Evolutionary conservation across 139 green algal genomes (phyloP).

Genomic region (Picocystis salinarum): DNA sequence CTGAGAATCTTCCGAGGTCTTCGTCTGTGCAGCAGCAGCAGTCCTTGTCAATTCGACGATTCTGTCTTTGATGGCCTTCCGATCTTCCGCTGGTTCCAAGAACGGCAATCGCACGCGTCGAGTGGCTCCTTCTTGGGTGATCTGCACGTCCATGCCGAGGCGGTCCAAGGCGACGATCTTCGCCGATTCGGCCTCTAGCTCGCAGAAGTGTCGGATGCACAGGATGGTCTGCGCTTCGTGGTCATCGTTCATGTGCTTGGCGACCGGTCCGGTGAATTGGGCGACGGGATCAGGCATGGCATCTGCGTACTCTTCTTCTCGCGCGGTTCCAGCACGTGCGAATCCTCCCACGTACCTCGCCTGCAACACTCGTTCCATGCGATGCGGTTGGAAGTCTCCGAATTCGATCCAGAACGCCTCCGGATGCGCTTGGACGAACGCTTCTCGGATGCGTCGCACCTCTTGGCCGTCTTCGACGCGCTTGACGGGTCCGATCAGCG

Average conservation of each 20-base stretch:
- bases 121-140: slow-evolving; percentile 8
- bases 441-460: slow-evolving; percentile 13
- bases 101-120: slow-evolving; percentile 21
- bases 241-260: slow-evolving; percentile 67
- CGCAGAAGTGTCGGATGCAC: slow-evolving; percentile 40
- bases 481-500: slow-evolving; percentile 20
- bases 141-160: slow-evolving; percentile 36
- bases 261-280: slow-evolving; percentile 42
- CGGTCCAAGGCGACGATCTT: slow-evolving; percentile 44
- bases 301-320: slow-evolving; percentile 24
- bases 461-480: slow-evolving; percentile 19
- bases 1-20: too few relatives aligned
- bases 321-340: slow-evolving; percentile 24
- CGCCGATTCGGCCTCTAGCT: slow-evolving; percentile 26
- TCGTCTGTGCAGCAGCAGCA: too few relatives aligned
- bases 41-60: slow-evolving; percentile 52
- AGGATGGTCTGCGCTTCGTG: slow-evolving; percentile 21
- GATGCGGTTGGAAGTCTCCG: slow-evolving; percentile 40
- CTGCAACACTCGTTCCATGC: slow-evolving; percentile 22
- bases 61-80: slow-evolving; percentile 40
- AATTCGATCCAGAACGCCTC: slow-evolving; percentile 67
- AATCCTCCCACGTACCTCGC: slow-evolving; percentile 52
- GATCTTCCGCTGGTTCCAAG: slow-evolving; percentile 21
- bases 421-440: slow-evolving; percentile 46
- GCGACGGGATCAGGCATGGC: slow-evolving; percentile 47